phyloP scores from a whole-genome alignment of 257 asterid species.

The Nicotiana noctiflora region DNA sequence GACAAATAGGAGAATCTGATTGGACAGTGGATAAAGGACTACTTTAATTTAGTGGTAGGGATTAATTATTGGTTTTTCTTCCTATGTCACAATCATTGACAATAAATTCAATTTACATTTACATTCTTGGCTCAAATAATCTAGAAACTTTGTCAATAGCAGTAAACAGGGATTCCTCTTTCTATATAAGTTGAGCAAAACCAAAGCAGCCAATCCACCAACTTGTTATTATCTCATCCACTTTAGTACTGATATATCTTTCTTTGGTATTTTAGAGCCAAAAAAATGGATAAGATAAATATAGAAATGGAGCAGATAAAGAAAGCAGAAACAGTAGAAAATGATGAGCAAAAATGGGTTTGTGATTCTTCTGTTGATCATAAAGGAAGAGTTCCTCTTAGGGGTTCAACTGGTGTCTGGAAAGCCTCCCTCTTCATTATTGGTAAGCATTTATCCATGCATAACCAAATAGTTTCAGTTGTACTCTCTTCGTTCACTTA shows the following conservation, averaged over 20 bases:
- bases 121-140: background rate
- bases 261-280: background rate
- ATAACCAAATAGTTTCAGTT: background rate
- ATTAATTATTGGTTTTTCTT: background rate
- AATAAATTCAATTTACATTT: background rate
- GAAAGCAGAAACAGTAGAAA: slow-evolving; percentile 19
- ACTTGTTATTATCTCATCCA: background rate
- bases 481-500: no score
- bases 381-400: slow-evolving; percentile 60
- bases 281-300: slow-evolving; percentile 2
- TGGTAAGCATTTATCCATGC: slow-evolving; percentile 35
- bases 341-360: slow-evolving; percentile 67
- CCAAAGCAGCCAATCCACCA: slow-evolving; percentile 18
- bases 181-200: slow-evolving; percentile 30
- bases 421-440: slow-evolving; percentile 81
- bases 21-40: background rate
- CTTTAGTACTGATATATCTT: slow-evolving; percentile 1
- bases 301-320: slow-evolving; percentile 33
- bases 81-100: background rate
- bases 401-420: slow-evolving; percentile 87
- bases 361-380: slow-evolving; percentile 63
- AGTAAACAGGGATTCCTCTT: slow-evolving; percentile 2
- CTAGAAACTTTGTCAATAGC: background rate
- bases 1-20: no score
- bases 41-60: background rate